Evolutionary conservation across 2,329 filamentous ascomycete species (phyloP), one percentile per base, ranked within the genome.

Genomic region (Pestalotiopsis sp.): DNA sequence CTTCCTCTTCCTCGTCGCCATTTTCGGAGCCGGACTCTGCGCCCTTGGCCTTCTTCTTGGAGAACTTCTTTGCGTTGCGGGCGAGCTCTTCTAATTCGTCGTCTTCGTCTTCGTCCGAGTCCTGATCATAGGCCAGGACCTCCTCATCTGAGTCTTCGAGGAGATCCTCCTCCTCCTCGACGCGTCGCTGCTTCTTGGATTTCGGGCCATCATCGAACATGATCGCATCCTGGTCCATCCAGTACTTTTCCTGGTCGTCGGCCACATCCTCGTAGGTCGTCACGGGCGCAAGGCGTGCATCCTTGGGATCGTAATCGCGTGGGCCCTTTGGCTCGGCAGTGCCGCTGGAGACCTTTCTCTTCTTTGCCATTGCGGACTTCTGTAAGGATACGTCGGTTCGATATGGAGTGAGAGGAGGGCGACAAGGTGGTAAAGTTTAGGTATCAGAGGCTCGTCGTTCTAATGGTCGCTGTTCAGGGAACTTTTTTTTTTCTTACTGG

Each of bases 191-290:
- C 71, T 93, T 89, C 82, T 98, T 98, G 38, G 90, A 89, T 52
- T 89, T 87, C 14, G 91, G 93, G 40, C 86, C 91, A 72, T 97
- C 94, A 38, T 97, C 93, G 48, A 99, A 86, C 75, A 95, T 81
- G 70, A 99, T 90, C 76, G 93, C 91, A 80, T 99, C 96, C 71
- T 92, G 89, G 71, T 94, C 96, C 68, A 94, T 84, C 75, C 95
- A 93, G 78, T 97, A 97, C 77, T 97, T 94, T 79, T 99, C 96
- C 78, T 97, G 94, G 1, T 94, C 97, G 78, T 98, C 91, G 71
- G 94, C 93, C 73, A 99, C 91, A 80, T 97, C 94, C 79, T 95
- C 90, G 79, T 87, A 95, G 2, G 88, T 90, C 60, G 79, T 84
- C 73, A 90, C 82, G 24, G 83, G 83, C 26, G 84, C 85, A 17